These are phyloP conservation scores for Fusarium sp. DNA, from an alignment of 2,329 filamentous ascomycete species.

Conservation along the genomic window DNA sequence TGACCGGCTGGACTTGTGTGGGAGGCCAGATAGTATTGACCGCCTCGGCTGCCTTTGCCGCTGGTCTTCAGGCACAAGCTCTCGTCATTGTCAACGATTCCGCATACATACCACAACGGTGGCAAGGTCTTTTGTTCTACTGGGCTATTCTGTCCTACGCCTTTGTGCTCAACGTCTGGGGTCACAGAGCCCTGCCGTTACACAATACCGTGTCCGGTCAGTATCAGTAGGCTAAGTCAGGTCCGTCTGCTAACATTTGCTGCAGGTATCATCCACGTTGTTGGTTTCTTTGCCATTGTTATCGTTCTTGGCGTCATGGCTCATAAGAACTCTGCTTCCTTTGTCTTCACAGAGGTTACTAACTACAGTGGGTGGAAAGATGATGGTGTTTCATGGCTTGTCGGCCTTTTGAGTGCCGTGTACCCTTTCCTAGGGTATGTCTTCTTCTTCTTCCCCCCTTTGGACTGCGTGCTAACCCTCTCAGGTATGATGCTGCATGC, in stretches of 20 bases:
- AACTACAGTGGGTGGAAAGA: conserved; percentile 50
- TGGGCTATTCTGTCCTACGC: conserved; percentile 56
- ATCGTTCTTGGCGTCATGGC: conserved; percentile 48
- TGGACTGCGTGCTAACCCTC: not conserved
- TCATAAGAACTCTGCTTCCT: conserved; percentile 44
- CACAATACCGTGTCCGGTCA: conserved; percentile 47
- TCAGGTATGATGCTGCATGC: conserved; percentile 50
- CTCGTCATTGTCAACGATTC: conserved; percentile 57
- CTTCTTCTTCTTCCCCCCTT: rapidly evolving
- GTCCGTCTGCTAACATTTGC: not conserved
- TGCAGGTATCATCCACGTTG: conserved; percentile 44
- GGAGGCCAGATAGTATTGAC: conserved; percentile 59
- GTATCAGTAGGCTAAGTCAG: not conserved
- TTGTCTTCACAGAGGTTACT: conserved; percentile 49
- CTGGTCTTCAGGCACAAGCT: conserved; percentile 57
- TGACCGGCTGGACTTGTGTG: conserved; percentile 51
- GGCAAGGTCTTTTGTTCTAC: conserved; percentile 60
- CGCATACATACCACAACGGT: conserved; percentile 54
- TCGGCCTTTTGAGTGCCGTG: conserved; percentile 48
- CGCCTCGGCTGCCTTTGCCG: conserved; percentile 60
- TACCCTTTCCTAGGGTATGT: conserved; percentile 51
- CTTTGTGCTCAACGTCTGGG: conserved; percentile 56
- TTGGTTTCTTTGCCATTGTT: conserved; percentile 45
- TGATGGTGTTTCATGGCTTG: conserved; percentile 49
- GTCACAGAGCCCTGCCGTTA: conserved; percentile 51